Evolutionary conservation across 305 asterid genomes (phyloP).

Genomic region (Solanum hybrid): DNA sequence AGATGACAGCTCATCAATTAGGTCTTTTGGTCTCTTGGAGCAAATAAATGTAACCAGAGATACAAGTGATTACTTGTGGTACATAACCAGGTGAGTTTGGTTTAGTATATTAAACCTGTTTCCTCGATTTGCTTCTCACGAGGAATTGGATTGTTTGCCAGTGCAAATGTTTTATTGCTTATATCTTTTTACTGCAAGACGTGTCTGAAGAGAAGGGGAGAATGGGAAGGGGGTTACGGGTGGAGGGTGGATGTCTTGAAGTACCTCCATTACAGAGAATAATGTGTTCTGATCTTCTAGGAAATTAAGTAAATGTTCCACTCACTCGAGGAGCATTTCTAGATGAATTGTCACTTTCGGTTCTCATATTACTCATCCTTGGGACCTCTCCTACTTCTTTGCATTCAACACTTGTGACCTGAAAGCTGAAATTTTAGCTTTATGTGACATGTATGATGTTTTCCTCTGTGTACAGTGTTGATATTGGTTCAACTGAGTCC

Average conservation of each 20-base stretch:
- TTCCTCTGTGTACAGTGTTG: slow-evolving; percentile 40
- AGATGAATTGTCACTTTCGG: not conserved
- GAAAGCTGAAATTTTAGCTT: not conserved
- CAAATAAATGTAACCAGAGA: slow-evolving; percentile 92
- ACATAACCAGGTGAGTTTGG: slow-evolving; percentile 69
- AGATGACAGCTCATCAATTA: slow-evolving; percentile 63
- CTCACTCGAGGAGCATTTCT: not conserved
- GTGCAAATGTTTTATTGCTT: not conserved
- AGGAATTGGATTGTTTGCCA: not conserved
- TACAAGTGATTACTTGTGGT: slow-evolving; percentile 92
- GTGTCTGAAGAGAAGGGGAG: not conserved
- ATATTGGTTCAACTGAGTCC: slow-evolving; percentile 74
- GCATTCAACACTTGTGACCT: not conserved
- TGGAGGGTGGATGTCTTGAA: not conserved
- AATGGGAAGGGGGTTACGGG: not conserved
- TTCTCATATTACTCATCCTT: not conserved
- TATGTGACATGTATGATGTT: not conserved
- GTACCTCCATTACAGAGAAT: not conserved
- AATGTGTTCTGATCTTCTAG: not conserved
- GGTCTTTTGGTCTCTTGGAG: slow-evolving; percentile 72
- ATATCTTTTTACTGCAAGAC: not conserved
- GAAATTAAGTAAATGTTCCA: not conserved
- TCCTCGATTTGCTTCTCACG: not conserved
- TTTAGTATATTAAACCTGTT: not conserved
- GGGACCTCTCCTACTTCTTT: not conserved